A percentile compares a stretch with the other conserved stretches of the same genome.
These are phyloP conservation scores for Claviceps humidiphila DNA, from an alignment of 2,329 filamentous ascomycete genomes.

Conservation along the genomic window DNA sequence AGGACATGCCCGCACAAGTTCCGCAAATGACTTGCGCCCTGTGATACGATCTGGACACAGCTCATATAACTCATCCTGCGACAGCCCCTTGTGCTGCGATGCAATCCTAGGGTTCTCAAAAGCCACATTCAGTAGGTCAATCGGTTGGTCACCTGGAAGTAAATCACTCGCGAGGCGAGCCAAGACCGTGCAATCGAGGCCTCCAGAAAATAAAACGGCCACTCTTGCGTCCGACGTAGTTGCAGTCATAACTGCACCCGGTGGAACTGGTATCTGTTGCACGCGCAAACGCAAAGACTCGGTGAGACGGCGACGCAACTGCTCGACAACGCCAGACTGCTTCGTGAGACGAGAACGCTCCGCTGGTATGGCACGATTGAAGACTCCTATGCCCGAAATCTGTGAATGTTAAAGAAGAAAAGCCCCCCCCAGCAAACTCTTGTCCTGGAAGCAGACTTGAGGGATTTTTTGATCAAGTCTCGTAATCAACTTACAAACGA, in stretches of 20 bases:
- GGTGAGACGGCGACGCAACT: constrained; percentile 40
- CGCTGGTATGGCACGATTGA: constrained; percentile 34
- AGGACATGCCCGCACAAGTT: constrained; percentile 58
- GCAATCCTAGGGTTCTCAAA: constrained; percentile 83
- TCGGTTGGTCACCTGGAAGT: constrained; percentile 50
- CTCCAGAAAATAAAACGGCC: constrained; percentile 84
- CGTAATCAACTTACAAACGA: constrained; percentile 30
- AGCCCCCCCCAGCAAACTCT: constrained; percentile 28
- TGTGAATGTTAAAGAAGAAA: constrained; percentile 12
- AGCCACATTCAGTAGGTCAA: constrained; percentile 90
- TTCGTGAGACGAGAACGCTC: constrained; percentile 12
- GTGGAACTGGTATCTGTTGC: constrained; percentile 49
- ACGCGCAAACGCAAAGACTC: constrained; percentile 53
- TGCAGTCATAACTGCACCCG: constrained; percentile 12
- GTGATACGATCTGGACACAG: constrained; percentile 83
- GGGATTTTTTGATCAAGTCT: no score
- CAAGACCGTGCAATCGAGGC: constrained; percentile 81
- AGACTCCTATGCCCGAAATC: constrained; percentile 40
- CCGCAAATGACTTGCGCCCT: constrained; percentile 64
- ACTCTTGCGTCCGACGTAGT: constrained; percentile 35
- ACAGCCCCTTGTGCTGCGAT: constrained; percentile 31
- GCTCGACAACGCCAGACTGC: constrained; percentile 35
- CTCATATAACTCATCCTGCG: constrained; percentile 47
- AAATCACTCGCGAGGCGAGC: constrained; percentile 70
- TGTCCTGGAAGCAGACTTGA: not conserved